phyloP scores from a whole-genome alignment of 2,329 filamentous ascomycete genomes.

The Endothia cerciana region DNA sequence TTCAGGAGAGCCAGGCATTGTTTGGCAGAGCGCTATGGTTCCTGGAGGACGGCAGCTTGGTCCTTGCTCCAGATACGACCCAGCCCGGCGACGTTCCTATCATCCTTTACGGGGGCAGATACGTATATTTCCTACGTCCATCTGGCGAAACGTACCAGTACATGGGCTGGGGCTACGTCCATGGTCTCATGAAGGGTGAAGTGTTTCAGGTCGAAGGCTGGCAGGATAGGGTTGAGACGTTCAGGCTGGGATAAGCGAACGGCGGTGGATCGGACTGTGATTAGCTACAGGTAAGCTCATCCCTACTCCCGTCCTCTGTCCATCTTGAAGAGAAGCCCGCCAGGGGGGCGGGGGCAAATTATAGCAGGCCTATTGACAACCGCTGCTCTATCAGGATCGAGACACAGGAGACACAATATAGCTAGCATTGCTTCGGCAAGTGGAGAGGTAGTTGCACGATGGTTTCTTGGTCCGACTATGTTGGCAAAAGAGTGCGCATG shows the following conservation, averaged over 20 bases:
- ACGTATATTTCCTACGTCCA: neutral
- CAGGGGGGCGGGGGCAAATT: no score
- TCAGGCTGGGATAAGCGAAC: neutral
- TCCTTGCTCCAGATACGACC: neutral
- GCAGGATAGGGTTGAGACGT: neutral
- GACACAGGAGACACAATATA: neutral
- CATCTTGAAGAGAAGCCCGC: neutral
- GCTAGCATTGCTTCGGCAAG: neutral
- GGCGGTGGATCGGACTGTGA: neutral
- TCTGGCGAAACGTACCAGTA: neutral
- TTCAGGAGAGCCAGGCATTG: neutral
- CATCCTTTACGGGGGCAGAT: neutral
- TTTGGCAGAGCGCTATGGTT: neutral
- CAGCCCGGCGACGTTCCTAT: neutral
- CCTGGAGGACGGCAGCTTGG: neutral
- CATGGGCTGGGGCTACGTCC: neutral
- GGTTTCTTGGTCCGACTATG: neutral
- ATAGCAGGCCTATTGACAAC: neutral
- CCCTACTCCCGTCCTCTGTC: neutral
- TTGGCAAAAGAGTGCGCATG: no score
- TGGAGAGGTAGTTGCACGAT: neutral
- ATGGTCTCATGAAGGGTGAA: neutral
- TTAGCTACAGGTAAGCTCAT: neutral
- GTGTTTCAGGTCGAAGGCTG: neutral
- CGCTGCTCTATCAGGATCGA: neutral